These are phyloP conservation scores for Trametes coccinea DNA, from an alignment of 768 basidiomycete genomes.

Conservation along the genomic window DNA sequence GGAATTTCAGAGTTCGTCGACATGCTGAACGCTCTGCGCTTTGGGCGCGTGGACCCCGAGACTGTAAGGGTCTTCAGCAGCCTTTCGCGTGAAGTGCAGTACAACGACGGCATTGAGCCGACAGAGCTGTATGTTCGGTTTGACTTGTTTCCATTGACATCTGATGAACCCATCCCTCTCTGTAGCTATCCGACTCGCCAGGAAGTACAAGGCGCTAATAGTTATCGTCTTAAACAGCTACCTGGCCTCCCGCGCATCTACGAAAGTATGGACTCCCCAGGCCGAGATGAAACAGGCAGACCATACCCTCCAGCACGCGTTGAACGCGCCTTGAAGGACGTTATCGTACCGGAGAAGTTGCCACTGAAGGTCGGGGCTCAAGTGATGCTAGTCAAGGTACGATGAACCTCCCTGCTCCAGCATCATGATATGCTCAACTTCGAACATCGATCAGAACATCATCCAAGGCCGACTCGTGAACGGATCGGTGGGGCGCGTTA, in stretches of 20 bases:
- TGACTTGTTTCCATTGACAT: neutral
- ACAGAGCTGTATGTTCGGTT: constrained; percentile 65
- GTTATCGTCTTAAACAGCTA: constrained; percentile 47
- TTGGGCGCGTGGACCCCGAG: constrained; percentile 55
- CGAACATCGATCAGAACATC: constrained; percentile 50
- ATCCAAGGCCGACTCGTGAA: constrained; percentile 70
- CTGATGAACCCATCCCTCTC: neutral
- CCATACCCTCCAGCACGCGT: constrained; percentile 39
- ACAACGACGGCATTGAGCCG: constrained; percentile 75
- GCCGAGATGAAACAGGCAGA: constrained; percentile 45
- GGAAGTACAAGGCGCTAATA: constrained; percentile 76
- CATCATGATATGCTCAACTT: neutral
- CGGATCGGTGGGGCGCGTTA: constrained; percentile 56
- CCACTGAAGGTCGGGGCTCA: constrained; percentile 69
- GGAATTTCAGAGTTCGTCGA: constrained; percentile 55
- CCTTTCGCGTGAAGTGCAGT: constrained; percentile 58
- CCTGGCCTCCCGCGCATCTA: constrained; percentile 42
- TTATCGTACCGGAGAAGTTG: constrained; percentile 52
- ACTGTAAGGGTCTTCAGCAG: constrained; percentile 51
- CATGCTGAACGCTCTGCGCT: constrained; percentile 87
- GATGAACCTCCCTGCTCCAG: neutral
- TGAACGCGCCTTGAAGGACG: constrained; percentile 51
- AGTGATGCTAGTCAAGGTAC: constrained; percentile 79
- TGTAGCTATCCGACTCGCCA: constrained; percentile 64
- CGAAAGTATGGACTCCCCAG: constrained; percentile 46